phyloP scores from a whole-genome alignment of 2,329 filamentous ascomycete species.

The Cordyceps militaris region DNA sequence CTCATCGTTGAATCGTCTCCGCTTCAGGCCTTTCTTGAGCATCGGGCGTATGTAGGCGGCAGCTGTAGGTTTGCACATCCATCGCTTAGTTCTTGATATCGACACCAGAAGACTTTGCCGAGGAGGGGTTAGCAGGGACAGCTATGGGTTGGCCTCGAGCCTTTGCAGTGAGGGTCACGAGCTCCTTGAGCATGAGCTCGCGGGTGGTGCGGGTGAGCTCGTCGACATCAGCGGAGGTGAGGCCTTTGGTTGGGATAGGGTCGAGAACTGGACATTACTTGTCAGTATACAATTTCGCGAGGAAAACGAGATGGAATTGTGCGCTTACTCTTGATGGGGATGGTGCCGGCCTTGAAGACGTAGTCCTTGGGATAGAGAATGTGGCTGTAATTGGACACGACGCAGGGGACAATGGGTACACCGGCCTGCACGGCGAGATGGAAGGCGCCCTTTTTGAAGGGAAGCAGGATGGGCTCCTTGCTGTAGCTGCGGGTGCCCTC shows the following conservation, averaged over 20 bases:
- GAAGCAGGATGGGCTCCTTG: slow-evolving; percentile 70
- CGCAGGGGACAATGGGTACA: slow-evolving; percentile 84
- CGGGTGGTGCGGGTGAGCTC: slow-evolving; percentile 60
- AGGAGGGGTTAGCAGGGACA: slow-evolving; percentile 22
- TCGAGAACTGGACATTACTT: slow-evolving; percentile 54
- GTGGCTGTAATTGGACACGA: slow-evolving; percentile 73
- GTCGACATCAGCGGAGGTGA: slow-evolving; percentile 72
- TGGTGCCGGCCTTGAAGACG: slow-evolving; percentile 59
- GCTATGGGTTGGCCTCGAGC: slow-evolving; percentile 35
- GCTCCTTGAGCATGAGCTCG: slow-evolving; percentile 67
- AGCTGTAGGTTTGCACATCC: not conserved
- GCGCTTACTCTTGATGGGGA: slow-evolving; percentile 66
- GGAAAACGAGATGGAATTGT: not conserved
- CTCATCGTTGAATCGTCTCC: not conserved
- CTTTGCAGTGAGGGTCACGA: slow-evolving; percentile 46
- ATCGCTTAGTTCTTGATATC: slow-evolving; percentile 17
- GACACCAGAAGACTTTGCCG: slow-evolving; percentile 21
- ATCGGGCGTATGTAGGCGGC: not conserved
- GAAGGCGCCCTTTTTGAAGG: slow-evolving; percentile 99
- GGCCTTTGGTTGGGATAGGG: slow-evolving; percentile 68
- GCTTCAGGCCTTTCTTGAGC: not conserved
- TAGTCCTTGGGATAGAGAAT: slow-evolving; percentile 57
- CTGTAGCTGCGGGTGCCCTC: slow-evolving; percentile 92
- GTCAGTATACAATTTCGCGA: not conserved
- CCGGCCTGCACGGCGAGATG: slow-evolving; percentile 91